Evolutionary conservation across 192 early-diverging fungal genomes (phyloP).

Genomic region (Gigaspora rosea): DNA sequence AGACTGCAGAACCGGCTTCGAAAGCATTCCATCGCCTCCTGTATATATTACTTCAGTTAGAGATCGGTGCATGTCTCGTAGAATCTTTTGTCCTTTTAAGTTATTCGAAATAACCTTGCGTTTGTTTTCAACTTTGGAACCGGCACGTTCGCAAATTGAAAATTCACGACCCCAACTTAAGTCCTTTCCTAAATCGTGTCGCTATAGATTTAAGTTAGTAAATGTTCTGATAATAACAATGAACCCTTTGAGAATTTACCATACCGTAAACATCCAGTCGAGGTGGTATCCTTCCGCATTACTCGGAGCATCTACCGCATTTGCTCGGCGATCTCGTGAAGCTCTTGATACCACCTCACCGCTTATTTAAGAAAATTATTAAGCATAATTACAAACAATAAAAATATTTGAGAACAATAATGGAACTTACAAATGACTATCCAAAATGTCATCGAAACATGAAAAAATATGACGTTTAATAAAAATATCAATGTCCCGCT

Average conservation of each 20-base stretch:
- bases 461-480: slow-evolving; percentile 35
- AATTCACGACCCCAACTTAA: slow-evolving; percentile 32
- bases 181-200: slow-evolving; percentile 28
- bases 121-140: slow-evolving; percentile 30
- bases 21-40: slow-evolving; percentile 16
- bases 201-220: slow-evolving; percentile 30
- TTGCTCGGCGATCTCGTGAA: slow-evolving; percentile 27
- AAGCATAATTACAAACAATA: background rate
- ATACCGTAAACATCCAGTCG: slow-evolving; percentile 37
- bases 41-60: slow-evolving; percentile 28
- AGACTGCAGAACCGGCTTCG: slow-evolving; percentile 10
- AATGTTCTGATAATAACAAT: slow-evolving; percentile 10
- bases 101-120: slow-evolving; percentile 28
- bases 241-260: slow-evolving; percentile 21
- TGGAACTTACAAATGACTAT: slow-evolving; percentile 2
- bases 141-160: slow-evolving; percentile 23
- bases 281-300: slow-evolving; percentile 35
- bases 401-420: too few species aligned
- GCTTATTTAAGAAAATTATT: slow-evolving; percentile 30
- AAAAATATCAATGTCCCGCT: slow-evolving; percentile 36
- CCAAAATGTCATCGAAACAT: slow-evolving; percentile 33
- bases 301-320: slow-evolving; percentile 29
- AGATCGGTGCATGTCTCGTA: slow-evolving; percentile 31
- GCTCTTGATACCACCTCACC: slow-evolving; percentile 34
- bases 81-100: slow-evolving; percentile 26